Evolutionary conservation across 2,329 filamentous ascomycete species (phyloP).

Genomic region (Penicillium sp.): DNA sequence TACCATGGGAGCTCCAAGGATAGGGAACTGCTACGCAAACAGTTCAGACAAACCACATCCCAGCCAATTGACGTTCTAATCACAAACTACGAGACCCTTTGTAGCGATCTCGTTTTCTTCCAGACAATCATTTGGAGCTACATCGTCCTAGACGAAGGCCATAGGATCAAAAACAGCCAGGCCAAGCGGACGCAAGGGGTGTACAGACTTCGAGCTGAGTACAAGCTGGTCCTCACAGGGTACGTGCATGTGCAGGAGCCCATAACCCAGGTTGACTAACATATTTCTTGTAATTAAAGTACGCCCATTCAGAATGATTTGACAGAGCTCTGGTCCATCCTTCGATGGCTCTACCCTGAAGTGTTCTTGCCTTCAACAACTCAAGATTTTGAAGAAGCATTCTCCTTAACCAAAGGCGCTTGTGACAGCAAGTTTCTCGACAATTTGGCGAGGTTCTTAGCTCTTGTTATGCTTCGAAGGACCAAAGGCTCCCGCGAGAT

Average conservation of each 20-base stretch:
- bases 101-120: slow-evolving; percentile 54
- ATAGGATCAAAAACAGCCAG: slow-evolving; percentile 57
- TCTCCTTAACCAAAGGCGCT: slow-evolving; percentile 60
- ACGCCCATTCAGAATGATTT: slow-evolving; percentile 66
- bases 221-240: slow-evolving; percentile 57
- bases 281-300: slow-evolving; percentile 8
- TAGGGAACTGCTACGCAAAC: slow-evolving; percentile 34
- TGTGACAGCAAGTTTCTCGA: slow-evolving; percentile 60
- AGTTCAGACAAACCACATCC: slow-evolving; percentile 14
- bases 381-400: slow-evolving; percentile 59
- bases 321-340: slow-evolving; percentile 61
- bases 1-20: slow-evolving; percentile 55
- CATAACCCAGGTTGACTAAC: not conserved
- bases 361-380: slow-evolving; percentile 59
- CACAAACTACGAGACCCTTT: slow-evolving; percentile 57
- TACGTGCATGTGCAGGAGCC: slow-evolving; percentile 5
- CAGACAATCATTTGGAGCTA: slow-evolving; percentile 57
- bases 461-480: slow-evolving; percentile 63
- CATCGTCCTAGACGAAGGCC: slow-evolving; percentile 59
- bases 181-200: slow-evolving; percentile 51
- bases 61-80: slow-evolving; percentile 41
- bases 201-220: slow-evolving; percentile 52
- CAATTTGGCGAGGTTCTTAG: slow-evolving; percentile 56
- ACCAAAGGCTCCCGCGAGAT: slow-evolving; percentile 62
- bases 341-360: slow-evolving; percentile 64